Base-by-base conservation (phyloP, 129 eudicot species). In the Arctium minus region DNA sequence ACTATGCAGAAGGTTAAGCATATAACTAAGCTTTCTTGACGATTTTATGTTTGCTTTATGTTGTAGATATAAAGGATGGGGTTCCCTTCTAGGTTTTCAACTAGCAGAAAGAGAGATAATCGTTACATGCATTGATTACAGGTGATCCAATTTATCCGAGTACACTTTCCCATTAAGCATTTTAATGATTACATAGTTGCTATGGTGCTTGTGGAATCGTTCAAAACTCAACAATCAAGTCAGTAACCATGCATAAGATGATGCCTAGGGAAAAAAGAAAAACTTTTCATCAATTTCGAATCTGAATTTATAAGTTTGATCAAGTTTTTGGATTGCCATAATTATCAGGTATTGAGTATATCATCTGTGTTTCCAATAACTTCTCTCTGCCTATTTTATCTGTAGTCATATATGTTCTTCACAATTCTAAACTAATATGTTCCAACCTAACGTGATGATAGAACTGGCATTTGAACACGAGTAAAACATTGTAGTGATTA, bases 1-100 rank as follows among this genome's bases (percentile, higher is more conserved):
- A 53, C 18, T 53, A 53, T 48, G 8, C 13, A 12, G 44, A 53
- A 76, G 17, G 42, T 15, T 76, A 50, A 13, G 70, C 36, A 36
- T 78, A 37, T 36, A 76, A 83, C 77, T 48, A 62, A 46, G 2
- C 72, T 82, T 69, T 48, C 11, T 82, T 83, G 35, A 36, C 46
- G 8, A 29, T 22, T 36, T 46, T 50, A 17, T 53, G 72, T 71
- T 38, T 77, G 35, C 8, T 78, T 31, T 40, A 13, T 77, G 76
- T 70, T 92, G 83, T 79, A 96, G 99, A 86, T 91, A 96, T 78
- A 96, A 93, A 88, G 99, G 97, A 83, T 93, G 99, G 99, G 99
- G 99, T 81, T 88, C 99, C 56, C 89, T 96, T 46, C 90, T 96
- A 35, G 99, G 99, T 70, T 83, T 83, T 82, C 99, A 96, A 11